These are phyloP conservation scores for Russula ochroleuca DNA, from an alignment of 768 basidiomycete genomes.

Conservation along the genomic window DNA sequence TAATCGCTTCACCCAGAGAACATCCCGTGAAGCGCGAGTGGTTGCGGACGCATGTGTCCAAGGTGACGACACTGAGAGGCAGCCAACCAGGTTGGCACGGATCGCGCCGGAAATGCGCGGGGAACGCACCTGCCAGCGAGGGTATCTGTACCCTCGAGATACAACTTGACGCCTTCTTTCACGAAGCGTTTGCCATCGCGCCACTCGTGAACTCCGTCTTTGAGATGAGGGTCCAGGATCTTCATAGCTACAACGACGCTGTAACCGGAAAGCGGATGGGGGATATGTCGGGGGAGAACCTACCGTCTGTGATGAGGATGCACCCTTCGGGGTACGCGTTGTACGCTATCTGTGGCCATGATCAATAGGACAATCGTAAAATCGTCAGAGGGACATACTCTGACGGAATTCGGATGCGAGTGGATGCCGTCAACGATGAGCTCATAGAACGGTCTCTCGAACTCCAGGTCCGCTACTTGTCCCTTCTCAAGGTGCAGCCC, in stretches of 20 bases:
- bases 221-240: constrained; percentile 77
- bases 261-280: neutral
- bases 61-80: constrained; percentile 60
- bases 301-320: constrained; percentile 87
- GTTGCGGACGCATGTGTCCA: constrained; percentile 84
- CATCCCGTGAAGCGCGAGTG: constrained; percentile 81
- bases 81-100: neutral
- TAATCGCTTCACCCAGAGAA: constrained; percentile 77
- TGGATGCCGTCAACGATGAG: constrained; percentile 91
- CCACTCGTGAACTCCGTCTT: constrained; percentile 85
- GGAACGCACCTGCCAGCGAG: constrained; percentile 72
- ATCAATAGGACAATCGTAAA: constrained; percentile 2
- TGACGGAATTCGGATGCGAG: constrained; percentile 84
- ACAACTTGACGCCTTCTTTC: constrained; percentile 77
- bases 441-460: constrained; percentile 77
- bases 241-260: constrained; percentile 58
- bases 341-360: constrained; percentile 62
- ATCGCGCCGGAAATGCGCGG: constrained; percentile 19
- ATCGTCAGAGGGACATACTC: constrained; percentile 44
- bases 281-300: constrained; percentile 22
- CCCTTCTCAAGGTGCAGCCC: constrained; percentile 46
- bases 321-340: constrained; percentile 79
- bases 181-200: constrained; percentile 75
- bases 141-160: constrained; percentile 79
- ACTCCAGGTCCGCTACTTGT: constrained; percentile 42